phyloP scores from a whole-genome alignment of 805 yeast genomes.

The Kluyveromyces aestuarii region DNA sequence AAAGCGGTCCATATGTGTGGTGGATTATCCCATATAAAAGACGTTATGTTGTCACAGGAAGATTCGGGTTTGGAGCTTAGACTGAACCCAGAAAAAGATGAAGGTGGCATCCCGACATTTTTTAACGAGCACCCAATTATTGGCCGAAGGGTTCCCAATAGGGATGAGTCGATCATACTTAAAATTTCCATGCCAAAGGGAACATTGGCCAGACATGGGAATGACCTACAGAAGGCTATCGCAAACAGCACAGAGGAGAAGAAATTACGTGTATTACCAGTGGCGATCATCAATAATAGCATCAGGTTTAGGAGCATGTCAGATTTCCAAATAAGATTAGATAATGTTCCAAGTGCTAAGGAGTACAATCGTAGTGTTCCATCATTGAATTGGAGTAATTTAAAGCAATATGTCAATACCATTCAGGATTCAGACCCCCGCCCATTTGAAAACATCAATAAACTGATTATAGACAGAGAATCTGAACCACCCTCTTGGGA shows the following conservation, averaged over 20 bases:
- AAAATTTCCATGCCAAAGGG: slow-evolving; percentile 54
- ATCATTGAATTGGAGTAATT: slow-evolving; percentile 23
- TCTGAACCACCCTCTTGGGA: slow-evolving; percentile 17
- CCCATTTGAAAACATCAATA: slow-evolving; percentile 31
- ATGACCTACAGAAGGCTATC: slow-evolving; percentile 36
- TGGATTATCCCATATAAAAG: slow-evolving; percentile 36
- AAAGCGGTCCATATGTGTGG: slow-evolving; percentile 66
- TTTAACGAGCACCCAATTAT: slow-evolving; percentile 53
- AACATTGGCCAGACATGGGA: slow-evolving; percentile 33
- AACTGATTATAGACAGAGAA: slow-evolving; percentile 17
- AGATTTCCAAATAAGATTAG: slow-evolving; percentile 72
- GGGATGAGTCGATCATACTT: slow-evolving; percentile 48
- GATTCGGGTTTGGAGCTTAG: slow-evolving; percentile 24
- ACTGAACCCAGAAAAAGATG: slow-evolving; percentile 32
- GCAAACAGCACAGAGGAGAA: slow-evolving; percentile 25
- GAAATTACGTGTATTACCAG: slow-evolving; percentile 43
- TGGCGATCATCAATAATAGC: slow-evolving; percentile 57
- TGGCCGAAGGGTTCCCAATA: slow-evolving; percentile 36
- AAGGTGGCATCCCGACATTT: slow-evolving; percentile 27
- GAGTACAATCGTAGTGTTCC: slow-evolving; percentile 24
- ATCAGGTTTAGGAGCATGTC: slow-evolving; percentile 77
- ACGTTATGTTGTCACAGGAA: slow-evolving; percentile 25
- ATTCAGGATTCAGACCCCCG: slow-evolving; percentile 31
- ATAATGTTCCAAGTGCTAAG: slow-evolving; percentile 42
- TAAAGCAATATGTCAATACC: slow-evolving; percentile 24